phyloP scores from a whole-genome alignment of 2,329 filamentous ascomycete genomes.

The Ophiosphaerella narmari region DNA sequence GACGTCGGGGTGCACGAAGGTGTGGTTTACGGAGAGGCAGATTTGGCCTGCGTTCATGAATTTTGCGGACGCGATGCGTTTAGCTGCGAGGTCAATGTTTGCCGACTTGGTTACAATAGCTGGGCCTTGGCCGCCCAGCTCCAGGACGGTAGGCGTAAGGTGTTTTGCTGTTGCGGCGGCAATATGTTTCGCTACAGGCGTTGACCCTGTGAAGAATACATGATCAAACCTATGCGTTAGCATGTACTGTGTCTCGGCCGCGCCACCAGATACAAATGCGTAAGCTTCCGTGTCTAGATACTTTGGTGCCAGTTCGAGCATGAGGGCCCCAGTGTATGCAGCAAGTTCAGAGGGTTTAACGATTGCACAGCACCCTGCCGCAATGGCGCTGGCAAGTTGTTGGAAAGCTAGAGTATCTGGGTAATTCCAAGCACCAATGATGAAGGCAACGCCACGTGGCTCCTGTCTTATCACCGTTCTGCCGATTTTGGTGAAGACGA shows the following conservation, averaged over 20 bases:
- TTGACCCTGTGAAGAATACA: slow-evolving; percentile 3
- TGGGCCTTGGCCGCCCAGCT: slow-evolving; percentile 54
- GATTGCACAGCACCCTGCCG: neutral
- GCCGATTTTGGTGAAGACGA: neutral
- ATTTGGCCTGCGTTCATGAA: slow-evolving; percentile 26
- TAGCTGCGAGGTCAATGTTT: slow-evolving; percentile 51
- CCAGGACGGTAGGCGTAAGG: slow-evolving; percentile 52
- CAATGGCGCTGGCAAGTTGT: neutral
- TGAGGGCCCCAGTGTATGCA: neutral
- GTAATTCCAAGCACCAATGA: slow-evolving; percentile 1
- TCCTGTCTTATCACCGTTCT: neutral
- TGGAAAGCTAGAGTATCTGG: neutral
- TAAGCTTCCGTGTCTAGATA: slow-evolving; percentile 52
- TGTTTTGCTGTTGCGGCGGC: slow-evolving; percentile 49
- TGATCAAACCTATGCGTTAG: slow-evolving; percentile 1
- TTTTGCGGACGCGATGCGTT: slow-evolving; percentile 50
- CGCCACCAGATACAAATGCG: slow-evolving; percentile 10
- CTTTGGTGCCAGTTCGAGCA: slow-evolving; percentile 18
- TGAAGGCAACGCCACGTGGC: neutral
- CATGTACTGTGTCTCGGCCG: slow-evolving; percentile 6
- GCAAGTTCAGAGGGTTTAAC: slow-evolving; percentile 1
- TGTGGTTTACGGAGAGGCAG: slow-evolving; percentile 1
- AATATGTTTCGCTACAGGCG: neutral
- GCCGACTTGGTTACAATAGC: slow-evolving; percentile 51
- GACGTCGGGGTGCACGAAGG: neutral